Percentiles rank a stretch among this genome's conserved stretches.
phyloP scores from a whole-genome alignment of 2,329 filamentous ascomycete species.

The Taxawa tesnikishii region DNA sequence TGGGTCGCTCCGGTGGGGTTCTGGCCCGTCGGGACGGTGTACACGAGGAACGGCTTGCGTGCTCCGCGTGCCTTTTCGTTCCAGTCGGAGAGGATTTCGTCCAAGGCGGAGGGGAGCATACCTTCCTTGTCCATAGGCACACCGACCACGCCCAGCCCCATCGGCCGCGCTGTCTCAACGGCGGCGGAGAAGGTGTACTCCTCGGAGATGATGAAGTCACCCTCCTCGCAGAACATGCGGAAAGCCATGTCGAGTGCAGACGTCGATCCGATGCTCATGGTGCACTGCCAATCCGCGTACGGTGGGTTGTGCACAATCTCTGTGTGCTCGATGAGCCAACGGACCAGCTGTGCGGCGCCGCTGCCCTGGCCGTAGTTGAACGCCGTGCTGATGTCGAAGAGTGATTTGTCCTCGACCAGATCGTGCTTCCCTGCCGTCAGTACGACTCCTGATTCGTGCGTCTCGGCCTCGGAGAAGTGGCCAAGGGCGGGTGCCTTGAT shows the following conservation, averaged over 20 bases:
- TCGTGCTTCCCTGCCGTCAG: constrained; percentile 75
- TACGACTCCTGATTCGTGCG: constrained; percentile 44
- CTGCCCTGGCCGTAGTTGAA: constrained; percentile 89
- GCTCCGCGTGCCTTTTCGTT: constrained; percentile 43
- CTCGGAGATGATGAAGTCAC: constrained; percentile 73
- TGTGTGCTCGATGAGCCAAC: constrained; percentile 89
- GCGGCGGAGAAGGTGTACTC: constrained; percentile 82
- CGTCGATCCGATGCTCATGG: constrained; percentile 75
- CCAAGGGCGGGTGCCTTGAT: constrained; percentile 61
- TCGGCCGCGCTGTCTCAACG: constrained; percentile 50
- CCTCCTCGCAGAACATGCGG: constrained; percentile 65
- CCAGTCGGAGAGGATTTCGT: constrained; percentile 54
- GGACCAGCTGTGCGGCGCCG: constrained; percentile 74
- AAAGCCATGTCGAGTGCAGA: constrained; percentile 73
- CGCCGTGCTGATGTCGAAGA: constrained; percentile 69
- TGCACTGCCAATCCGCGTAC: constrained; percentile 82
- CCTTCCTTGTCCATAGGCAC: constrained; percentile 57
- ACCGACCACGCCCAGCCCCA: constrained; percentile 48
- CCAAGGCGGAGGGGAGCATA: constrained; percentile 48
- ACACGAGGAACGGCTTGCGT: constrained; percentile 54
- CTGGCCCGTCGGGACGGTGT: constrained; percentile 70
- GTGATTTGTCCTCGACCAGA: constrained; percentile 48
- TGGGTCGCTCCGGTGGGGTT: constrained; percentile 87
- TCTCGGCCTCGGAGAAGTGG: constrained; percentile 58
- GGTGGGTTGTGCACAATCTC: constrained; percentile 80